Evolutionary conservation across 768 basidiomycete species (phyloP).

Genomic region (button mushroom (Agaricus bisporus)): DNA sequence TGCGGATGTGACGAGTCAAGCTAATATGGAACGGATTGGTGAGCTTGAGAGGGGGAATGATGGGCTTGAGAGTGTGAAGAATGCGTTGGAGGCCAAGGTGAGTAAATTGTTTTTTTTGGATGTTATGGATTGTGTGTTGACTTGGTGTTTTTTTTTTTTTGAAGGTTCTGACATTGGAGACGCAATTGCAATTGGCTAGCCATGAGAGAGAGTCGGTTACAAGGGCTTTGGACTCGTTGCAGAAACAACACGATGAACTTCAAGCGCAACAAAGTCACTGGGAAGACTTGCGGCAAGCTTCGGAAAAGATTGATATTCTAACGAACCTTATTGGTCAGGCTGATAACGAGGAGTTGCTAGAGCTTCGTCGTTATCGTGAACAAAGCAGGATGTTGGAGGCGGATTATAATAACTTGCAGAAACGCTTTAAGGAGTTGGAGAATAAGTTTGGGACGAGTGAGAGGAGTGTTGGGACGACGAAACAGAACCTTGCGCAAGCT

Average conservation of each 20-base stretch:
- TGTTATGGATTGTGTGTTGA: conserved; percentile 12
- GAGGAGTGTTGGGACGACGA: conserved; percentile 46
- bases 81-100: conserved; percentile 56
- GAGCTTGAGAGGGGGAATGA: conserved; percentile 58
- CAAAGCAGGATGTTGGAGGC: conserved; percentile 56
- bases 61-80: conserved; percentile 51
- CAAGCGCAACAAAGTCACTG: conserved; percentile 64
- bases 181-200: conserved; percentile 46
- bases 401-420: conserved; percentile 62
- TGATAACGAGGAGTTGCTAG: conserved; percentile 68
- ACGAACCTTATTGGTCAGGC: conserved; percentile 53
- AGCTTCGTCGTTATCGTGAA: conserved; percentile 63
- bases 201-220: conserved; percentile 58
- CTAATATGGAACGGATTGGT: conserved; percentile 50
- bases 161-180: conserved; percentile 58
- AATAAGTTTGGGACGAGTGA: conserved; percentile 55
- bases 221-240: conserved; percentile 45
- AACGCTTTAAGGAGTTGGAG: conserved; percentile 70
- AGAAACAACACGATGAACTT: conserved; percentile 55
- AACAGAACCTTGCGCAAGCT: conserved; percentile 61
- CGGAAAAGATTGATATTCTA: conserved; percentile 69
- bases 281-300: conserved; percentile 66
- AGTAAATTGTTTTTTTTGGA: conserved; percentile 15
- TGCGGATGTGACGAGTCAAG: conserved; percentile 62
- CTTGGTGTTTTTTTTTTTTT: conserved; percentile 7